A percentile compares a stretch with the other conserved stretches of the same genome.
Evolutionary conservation across 2,329 filamentous ascomycete genomes (phyloP).

Genomic region (Diplodia scrobiculata): DNA sequence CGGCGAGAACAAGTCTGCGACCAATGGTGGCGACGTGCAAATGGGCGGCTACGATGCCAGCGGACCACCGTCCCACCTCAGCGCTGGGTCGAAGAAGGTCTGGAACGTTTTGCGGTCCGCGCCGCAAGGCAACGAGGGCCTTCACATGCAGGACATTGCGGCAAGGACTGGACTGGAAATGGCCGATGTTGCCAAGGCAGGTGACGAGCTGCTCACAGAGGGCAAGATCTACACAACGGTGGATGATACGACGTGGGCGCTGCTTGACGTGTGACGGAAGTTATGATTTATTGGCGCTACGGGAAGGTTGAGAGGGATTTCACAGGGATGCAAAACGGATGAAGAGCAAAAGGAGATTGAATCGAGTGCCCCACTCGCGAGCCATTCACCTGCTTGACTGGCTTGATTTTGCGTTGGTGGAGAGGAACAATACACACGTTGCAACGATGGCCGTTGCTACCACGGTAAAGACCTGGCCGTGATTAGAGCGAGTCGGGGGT

Average conservation of each 20-base stretch:
- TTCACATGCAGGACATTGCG: constrained; percentile 78
- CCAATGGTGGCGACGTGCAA: constrained; percentile 20
- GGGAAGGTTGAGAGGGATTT: constrained; percentile 4
- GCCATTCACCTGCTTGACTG: constrained; percentile 1
- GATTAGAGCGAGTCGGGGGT: not conserved
- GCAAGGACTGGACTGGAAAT: constrained; percentile 65
- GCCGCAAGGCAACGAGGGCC: constrained; percentile 75
- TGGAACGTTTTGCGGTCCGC: constrained; percentile 68
- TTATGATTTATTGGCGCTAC: constrained; percentile 5
- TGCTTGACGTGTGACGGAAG: constrained; percentile 64
- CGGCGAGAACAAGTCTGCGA: constrained; percentile 42
- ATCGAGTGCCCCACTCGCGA: not conserved
- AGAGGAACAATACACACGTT: constrained; percentile 47
- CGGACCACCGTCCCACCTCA: constrained; percentile 40
- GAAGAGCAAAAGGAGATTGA: not conserved
- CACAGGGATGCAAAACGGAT: constrained; percentile 1
- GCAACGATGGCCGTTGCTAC: constrained; percentile 47
- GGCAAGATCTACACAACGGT: constrained; percentile 87
- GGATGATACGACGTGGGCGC: constrained; percentile 88
- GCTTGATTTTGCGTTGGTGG: constrained; percentile 40
- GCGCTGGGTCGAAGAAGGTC: constrained; percentile 64
- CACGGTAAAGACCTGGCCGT: constrained; percentile 41
- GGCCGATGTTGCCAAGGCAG: constrained; percentile 71
- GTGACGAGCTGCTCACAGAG: constrained; percentile 73
- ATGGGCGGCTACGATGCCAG: constrained; percentile 16